phyloP scores from a whole-genome alignment of 73 alveolate species.

The Paramecium pentaurelia region DNA sequence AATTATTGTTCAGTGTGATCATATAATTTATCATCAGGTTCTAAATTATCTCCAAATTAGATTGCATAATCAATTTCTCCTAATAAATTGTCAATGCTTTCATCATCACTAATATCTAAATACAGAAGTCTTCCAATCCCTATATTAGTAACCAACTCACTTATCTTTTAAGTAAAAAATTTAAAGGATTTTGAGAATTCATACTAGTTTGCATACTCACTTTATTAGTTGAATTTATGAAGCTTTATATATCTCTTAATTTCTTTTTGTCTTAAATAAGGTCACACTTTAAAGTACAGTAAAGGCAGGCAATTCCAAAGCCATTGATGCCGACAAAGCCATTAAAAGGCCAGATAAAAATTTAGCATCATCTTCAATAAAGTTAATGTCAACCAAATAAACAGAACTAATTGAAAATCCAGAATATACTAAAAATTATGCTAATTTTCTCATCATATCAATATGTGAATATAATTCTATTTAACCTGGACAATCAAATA shows the following conservation, averaged over 20 bases:
- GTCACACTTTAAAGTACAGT: conserved; percentile 76
- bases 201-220: neutral
- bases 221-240: neutral
- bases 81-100: conserved; percentile 30
- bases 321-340: conserved; percentile 97
- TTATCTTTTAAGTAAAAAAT: neutral
- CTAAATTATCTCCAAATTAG: conserved; percentile 54
- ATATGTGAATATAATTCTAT: conserved; percentile 96
- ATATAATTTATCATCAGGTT: conserved; percentile 57
- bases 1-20: conserved; percentile 41
- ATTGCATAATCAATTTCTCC: conserved; percentile 51
- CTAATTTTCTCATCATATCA: conserved; percentile 89
- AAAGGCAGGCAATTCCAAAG: conserved; percentile 96
- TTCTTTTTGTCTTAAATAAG: conserved; percentile 49
- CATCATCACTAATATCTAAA: conserved; percentile 50
- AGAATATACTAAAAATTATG: conserved; percentile 68
- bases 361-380: conserved; percentile 88
- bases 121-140: neutral
- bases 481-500: conserved; percentile 93
- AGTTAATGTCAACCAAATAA: conserved; percentile 93
- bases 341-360: conserved; percentile 88
- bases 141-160: neutral
- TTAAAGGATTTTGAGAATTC: conserved; percentile 43
- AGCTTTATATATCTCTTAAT: conserved; percentile 17
- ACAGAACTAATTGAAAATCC: conserved; percentile 92